phyloP scores from a whole-genome alignment of 2,329 filamentous ascomycete species.

The Neophaeococcomyces mojaviensis region DNA sequence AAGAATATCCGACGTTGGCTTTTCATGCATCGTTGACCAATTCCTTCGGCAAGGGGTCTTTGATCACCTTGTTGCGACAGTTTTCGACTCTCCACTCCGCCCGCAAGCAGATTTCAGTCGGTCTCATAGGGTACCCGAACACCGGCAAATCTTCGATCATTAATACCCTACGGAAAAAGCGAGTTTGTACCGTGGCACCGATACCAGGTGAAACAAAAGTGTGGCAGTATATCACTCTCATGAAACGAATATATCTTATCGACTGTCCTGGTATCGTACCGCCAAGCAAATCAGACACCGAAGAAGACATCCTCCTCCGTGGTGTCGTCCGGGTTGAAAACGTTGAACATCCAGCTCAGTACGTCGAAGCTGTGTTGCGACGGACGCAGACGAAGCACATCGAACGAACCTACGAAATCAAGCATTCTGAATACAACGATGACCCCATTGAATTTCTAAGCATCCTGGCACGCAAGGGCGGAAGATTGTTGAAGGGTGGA shows the following conservation, averaged over 20 bases:
- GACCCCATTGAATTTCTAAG: slow-evolving; percentile 78
- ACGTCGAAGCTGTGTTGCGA: slow-evolving; percentile 73
- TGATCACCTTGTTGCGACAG: slow-evolving; percentile 86
- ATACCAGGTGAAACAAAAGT: slow-evolving; percentile 97
- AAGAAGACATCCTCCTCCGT: slow-evolving; percentile 79
- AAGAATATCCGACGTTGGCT: slow-evolving; percentile 86
- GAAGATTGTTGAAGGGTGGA: slow-evolving; percentile 80
- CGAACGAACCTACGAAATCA: slow-evolving; percentile 86
- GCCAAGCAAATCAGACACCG: slow-evolving; percentile 73
- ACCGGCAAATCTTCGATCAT: slow-evolving; percentile 96
- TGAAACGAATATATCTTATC: slow-evolving; percentile 91
- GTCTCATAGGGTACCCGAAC: slow-evolving; percentile 83
- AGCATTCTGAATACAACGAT: slow-evolving; percentile 52
- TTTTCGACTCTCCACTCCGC: slow-evolving; percentile 85
- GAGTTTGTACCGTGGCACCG: slow-evolving; percentile 85
- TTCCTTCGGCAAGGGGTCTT: slow-evolving; percentile 88
- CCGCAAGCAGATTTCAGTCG: slow-evolving; percentile 89
- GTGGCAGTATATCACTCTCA: slow-evolving; percentile 94
- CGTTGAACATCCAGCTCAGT: slow-evolving; percentile 92
- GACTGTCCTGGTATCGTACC: slow-evolving; percentile 96
- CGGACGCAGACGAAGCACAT: slow-evolving; percentile 81
- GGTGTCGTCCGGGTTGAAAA: slow-evolving; percentile 93
- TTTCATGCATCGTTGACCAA: slow-evolving; percentile 95
- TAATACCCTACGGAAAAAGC: slow-evolving; percentile 90
- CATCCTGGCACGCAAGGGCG: slow-evolving; percentile 75